Percentiles rank a stretch among this genome's conserved stretches.
These are phyloP conservation scores for Starmerella bacillaris DNA, from an alignment of 805 yeast species.

Conservation along the genomic window DNA sequence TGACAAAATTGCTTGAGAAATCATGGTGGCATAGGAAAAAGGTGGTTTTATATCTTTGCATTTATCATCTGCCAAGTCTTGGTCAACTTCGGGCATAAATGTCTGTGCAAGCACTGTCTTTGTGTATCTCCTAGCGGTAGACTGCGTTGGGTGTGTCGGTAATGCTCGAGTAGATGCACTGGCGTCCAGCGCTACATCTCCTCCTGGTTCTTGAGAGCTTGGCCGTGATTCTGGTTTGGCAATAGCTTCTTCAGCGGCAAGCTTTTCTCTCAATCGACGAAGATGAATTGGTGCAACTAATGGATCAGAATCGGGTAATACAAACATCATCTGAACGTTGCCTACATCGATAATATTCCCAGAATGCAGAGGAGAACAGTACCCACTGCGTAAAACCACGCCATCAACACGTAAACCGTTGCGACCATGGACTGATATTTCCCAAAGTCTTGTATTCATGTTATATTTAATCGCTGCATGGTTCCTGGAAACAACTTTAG, in stretches of 20 bases:
- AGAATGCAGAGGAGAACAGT: slow-evolving; percentile 38
- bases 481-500: slow-evolving; percentile 84
- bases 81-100: too few relatives aligned
- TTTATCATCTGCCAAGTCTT: slow-evolving; percentile 62
- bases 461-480: slow-evolving; percentile 79
- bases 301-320: slow-evolving; percentile 79
- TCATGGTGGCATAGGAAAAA: slow-evolving; percentile 93
- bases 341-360: slow-evolving; percentile 92
- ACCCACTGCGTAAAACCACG: slow-evolving; percentile 26
- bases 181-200: not conserved
- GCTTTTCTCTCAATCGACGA: slow-evolving; percentile 4
- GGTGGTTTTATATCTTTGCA: slow-evolving; percentile 92
- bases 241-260: not conserved
- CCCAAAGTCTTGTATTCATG: slow-evolving; percentile 64
- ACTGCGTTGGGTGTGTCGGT: slow-evolving; percentile 29
- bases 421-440: slow-evolving; percentile 63
- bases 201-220: not conserved
- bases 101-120: not conserved
- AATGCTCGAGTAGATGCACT: slow-evolving; percentile 9
- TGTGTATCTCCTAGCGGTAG: not conserved
- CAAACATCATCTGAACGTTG: slow-evolving; percentile 98
- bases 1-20: slow-evolving; percentile 86
- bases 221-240: not conserved
- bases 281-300: slow-evolving; percentile 28
- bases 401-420: slow-evolving; percentile 89